Evolutionary conservation across 345 rosid species (phyloP).

Genomic region (Brassica nigra): DNA sequence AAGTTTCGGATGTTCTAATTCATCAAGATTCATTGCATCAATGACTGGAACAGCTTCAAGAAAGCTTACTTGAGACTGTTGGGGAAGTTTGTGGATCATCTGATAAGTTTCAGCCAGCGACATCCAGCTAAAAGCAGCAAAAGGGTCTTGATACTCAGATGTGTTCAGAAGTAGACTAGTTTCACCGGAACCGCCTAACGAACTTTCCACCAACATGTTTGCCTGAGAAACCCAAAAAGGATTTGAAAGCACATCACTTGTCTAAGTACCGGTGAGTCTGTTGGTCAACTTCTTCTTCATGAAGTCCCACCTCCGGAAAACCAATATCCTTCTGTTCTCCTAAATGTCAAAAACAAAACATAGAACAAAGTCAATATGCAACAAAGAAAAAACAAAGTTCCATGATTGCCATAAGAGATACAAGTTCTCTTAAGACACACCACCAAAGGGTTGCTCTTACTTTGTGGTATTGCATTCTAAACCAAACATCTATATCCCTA

Average conservation of each 20-base stretch:
- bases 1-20: slow-evolving; percentile 40
- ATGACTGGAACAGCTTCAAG: slow-evolving; percentile 41
- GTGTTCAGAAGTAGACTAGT: slow-evolving; percentile 39
- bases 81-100: slow-evolving; percentile 57
- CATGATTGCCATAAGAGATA: neutral
- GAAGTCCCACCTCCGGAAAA: neutral
- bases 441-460: slow-evolving; percentile 5
- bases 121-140: slow-evolving; percentile 43
- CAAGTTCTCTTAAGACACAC: neutral
- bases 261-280: slow-evolving; percentile 17
- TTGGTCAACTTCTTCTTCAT: slow-evolving; percentile 20
- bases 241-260: slow-evolving; percentile 40
- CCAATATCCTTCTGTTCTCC: slow-evolving; percentile 18
- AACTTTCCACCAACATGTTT: slow-evolving; percentile 50
- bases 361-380: slow-evolving; percentile 25
- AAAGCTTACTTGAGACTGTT: slow-evolving; percentile 43
- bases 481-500: neutral
- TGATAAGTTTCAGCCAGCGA: slow-evolving; percentile 45
- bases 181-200: slow-evolving; percentile 46
- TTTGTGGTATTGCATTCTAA: neutral
- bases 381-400: slow-evolving; percentile 1
- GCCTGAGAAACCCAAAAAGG: slow-evolving; percentile 23
- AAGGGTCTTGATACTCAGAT: slow-evolving; percentile 43
- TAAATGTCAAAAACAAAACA: slow-evolving; percentile 24
- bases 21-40: slow-evolving; percentile 41